Base-by-base conservation (phyloP, 306 rosid species). In the Gastrolobium bilobum region DNA sequence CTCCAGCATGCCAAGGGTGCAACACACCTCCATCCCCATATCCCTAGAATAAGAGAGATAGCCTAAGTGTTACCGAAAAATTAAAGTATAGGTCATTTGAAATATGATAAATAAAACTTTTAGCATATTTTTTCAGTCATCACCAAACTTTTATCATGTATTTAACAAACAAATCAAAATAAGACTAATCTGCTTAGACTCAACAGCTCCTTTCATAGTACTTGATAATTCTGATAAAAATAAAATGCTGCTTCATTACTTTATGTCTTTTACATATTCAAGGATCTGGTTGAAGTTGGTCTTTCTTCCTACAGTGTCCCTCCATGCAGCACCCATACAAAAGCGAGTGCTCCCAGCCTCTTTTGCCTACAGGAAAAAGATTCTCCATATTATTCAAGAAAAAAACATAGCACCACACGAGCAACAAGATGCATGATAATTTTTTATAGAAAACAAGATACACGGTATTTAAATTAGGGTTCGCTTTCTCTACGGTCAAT, bases 311-410 rank as follows among this genome's bases (percentile, higher is more conserved):
- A 88, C 44, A 0, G 98, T 95, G 70, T 95, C 99, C 85, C 99
- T 92, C 99, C 99, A 95, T 6, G 99, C 99, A 71, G 98, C 99
- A 70, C 99, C 98, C 99, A 95, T 95, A 80, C 99, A 95, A 85
- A 95, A 95, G 64, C 98, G 97, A 61, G 99, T 92, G 82, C 99
- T 95, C 79, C 99, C 99, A 75, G 91, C 99, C 80, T 95, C 98
- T 82, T 92, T 95, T 56, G 99, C 99, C 99, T 95, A 79, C 48
- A 81, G 57, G 79, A 76, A 44, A 84, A 56, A 68, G 6, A 34
- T 69, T 72, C 31, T 43, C 33, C 58, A 47, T 50, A 68, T 61
- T 10, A 37, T 79, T 81, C 54, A 70, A 79, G 43, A 69, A 63
- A 69, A 69, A 38, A 65, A 26, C 40, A 42, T 59, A 58, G 52